phyloP scores from a whole-genome alignment of 2,329 filamentous ascomycete species.

The Nothomitra cinnamomea region DNA sequence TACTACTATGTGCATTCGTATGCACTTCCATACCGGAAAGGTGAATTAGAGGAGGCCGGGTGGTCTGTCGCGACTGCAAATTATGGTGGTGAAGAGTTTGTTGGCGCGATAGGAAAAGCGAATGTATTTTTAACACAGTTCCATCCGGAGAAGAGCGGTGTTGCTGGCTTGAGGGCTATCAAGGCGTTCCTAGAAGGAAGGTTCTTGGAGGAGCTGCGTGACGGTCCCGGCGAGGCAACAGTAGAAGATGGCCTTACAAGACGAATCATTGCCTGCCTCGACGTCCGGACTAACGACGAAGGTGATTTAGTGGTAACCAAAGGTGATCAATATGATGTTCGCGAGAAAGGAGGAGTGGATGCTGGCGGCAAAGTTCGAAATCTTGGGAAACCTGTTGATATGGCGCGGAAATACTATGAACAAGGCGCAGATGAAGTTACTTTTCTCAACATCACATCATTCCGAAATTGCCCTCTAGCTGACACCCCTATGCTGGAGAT shows the following conservation, averaged over 20 bases:
- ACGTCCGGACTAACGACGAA: conserved; percentile 84
- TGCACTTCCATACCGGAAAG: conserved; percentile 57
- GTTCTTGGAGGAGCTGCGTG: conserved; percentile 35
- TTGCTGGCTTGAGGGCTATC: conserved; percentile 68
- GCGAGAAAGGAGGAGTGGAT: conserved; percentile 56
- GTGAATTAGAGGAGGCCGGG: conserved; percentile 60
- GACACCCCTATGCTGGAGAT: conserved; percentile 96
- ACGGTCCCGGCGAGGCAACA: conserved; percentile 14
- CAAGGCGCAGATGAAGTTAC: conserved; percentile 94
- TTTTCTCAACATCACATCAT: conserved; percentile 96
- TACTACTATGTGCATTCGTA: conserved; percentile 99
- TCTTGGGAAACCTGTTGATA: conserved; percentile 88
- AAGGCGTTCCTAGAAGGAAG: conserved; percentile 72
- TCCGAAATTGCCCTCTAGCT: conserved; percentile 82
- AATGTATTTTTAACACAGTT: conserved; percentile 91
- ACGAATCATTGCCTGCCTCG: conserved; percentile 85
- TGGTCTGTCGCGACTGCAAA: conserved; percentile 85
- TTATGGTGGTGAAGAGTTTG: conserved; percentile 79
- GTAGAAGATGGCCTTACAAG: conserved; percentile 61
- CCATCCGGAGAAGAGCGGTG: conserved; percentile 92
- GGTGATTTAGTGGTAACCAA: conserved; percentile 96
- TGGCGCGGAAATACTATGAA: conserved; percentile 87
- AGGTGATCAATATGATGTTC: conserved; percentile 95
- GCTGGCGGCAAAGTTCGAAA: conserved; percentile 57
- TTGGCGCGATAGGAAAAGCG: conserved; percentile 71